Conservation (phyloP, 306 rosid species). For the Spatholobus suberectus region DNA sequence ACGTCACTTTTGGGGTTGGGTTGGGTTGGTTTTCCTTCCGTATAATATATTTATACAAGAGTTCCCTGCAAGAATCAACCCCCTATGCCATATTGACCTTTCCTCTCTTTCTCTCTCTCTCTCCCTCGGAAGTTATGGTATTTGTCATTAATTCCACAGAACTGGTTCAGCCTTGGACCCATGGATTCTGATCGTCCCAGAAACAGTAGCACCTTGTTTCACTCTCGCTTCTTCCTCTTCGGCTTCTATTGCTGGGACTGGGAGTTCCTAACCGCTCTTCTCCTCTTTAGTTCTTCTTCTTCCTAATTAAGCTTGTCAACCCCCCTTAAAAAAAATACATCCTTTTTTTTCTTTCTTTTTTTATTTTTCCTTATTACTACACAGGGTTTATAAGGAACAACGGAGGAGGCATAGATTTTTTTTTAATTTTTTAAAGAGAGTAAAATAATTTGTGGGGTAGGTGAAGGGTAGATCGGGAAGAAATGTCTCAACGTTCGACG, state of each 20-base stretch:
- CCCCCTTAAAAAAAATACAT: too few relatives aligned
- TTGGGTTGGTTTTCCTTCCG: neutral
- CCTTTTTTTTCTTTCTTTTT: neutral
- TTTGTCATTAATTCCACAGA: slow-evolving; percentile 13
- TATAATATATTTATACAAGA: slow-evolving; percentile 42
- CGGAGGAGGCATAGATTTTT: neutral
- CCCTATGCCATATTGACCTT: neutral
- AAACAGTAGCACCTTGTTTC: slow-evolving; percentile 42
- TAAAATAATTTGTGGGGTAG: slow-evolving; percentile 32
- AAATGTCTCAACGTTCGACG: slow-evolving; percentile 69
- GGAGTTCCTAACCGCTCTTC: slow-evolving; percentile 94
- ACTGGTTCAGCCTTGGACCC: slow-evolving; percentile 22
- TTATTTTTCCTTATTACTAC: neutral
- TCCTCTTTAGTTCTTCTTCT: slow-evolving; percentile 76
- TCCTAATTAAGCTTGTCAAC: neutral
- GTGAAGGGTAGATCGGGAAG: slow-evolving; percentile 50
- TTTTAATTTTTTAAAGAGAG: neutral
- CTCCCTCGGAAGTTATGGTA: slow-evolving; percentile 61
- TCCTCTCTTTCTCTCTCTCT: neutral
- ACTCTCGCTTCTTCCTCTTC: slow-evolving; percentile 64
- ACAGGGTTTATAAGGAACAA: neutral
- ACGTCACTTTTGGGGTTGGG: slow-evolving; percentile 39
- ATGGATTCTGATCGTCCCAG: slow-evolving; percentile 69
- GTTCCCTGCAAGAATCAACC: slow-evolving; percentile 28
- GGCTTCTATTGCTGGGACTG: slow-evolving; percentile 98